Base-by-base conservation (phyloP, 352 stramenopile genomes). In the Phytophthora melonis region DNA sequence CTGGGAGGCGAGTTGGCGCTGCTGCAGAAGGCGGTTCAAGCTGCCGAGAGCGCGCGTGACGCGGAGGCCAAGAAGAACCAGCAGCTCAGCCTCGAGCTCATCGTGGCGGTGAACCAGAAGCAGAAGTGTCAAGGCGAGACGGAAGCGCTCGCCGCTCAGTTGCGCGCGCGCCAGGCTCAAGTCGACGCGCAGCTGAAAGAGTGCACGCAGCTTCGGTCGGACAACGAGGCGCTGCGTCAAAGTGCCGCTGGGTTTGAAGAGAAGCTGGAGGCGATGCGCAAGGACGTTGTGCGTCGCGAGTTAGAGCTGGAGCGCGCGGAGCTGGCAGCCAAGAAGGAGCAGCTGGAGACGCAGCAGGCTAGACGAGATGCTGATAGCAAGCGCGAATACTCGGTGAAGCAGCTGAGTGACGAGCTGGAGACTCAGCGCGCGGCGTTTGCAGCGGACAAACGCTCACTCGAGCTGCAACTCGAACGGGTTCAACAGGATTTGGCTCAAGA, bases 21-120 rank as follows among this genome's bases (percentile, higher is more conserved):
- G 27, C 57, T 87, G n/a, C 80, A 89, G 34, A 73, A 78, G 5
- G 70, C 81, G 19, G 64, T 65, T 8, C 58, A 77, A 21, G 53
- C 76, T 47, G 30, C 80, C 2, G 82, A 89, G n/a, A 63, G 70
- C 16, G 53, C 61, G 30, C 59, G 74, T 5, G 60, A 80, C 5
- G 56, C 73, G 6, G 80, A 92, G n/a, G 64, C 41, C 1, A 88
- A 87, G 61, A 92, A 90, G 66, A 89, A 86, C 34, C 83, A 93
- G 50, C 83, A 93, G 52, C 76, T 93, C 1, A 91, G 83, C 70
- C 69, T 92, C 11, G 87, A 92, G 60, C 58, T 93, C 11, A 81
- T 93, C 7, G 76, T 91, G 13, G 66, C 88, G 3, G 82, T 93
- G 14, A 93, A 92, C 62, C 84, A 93, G 43, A 90, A 89, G 65